Evolutionary conservation across 192 early-diverging fungal species (phyloP), one percentile per base, ranked within the genome.

Genomic region (Coemansia sp.): DNA sequence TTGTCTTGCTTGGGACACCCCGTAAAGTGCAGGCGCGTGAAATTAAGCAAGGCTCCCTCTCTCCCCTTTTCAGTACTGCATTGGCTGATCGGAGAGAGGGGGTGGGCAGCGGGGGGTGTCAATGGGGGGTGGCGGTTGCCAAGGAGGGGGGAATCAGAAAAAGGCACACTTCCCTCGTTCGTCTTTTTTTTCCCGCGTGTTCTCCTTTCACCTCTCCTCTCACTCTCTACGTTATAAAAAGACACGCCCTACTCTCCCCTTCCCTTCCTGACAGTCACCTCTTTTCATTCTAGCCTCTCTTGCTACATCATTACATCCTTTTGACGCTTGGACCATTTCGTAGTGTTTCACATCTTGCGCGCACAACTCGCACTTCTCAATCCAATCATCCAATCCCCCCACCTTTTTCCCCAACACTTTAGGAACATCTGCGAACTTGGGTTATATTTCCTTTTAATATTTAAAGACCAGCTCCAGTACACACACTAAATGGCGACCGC

Each of bases 401-500:
- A 9, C 38, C 38, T 39, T 14, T 14, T 39, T 14, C 48, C 48
- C 48, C 20, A 23, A 51, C 48, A 24, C 48, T 14, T 23, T 48
- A 11, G 13, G 10, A 51, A 26, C 48, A 26, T 59, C 39, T 37
- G 39, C 59, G 9, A 18, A 21, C 28, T 60, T 31, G 31, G 31
- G 2, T 59, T 13, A 11, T 60, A 23, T 65, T 43, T 37, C 13
- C 38, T 11, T 63, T 31, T 74, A 11, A 20, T 38, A 34, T 69
- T 24, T 31, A 45, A 23, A 36, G 42, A 35, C 39, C 23, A 53
- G 18, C 35, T 38, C 18, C 16, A 18, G 31, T 50, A 18, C 21
- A 40, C 20, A 26, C 20, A 4, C 9, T n/a, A 45, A 21, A 76
- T 82, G 79, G 70, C 74, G 14, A 76, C 74, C 4, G 43, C 63